These are phyloP conservation scores for Eucalyptus polyanthemos DNA, from an alignment of 345 rosid genomes.

Conservation along the genomic window DNA sequence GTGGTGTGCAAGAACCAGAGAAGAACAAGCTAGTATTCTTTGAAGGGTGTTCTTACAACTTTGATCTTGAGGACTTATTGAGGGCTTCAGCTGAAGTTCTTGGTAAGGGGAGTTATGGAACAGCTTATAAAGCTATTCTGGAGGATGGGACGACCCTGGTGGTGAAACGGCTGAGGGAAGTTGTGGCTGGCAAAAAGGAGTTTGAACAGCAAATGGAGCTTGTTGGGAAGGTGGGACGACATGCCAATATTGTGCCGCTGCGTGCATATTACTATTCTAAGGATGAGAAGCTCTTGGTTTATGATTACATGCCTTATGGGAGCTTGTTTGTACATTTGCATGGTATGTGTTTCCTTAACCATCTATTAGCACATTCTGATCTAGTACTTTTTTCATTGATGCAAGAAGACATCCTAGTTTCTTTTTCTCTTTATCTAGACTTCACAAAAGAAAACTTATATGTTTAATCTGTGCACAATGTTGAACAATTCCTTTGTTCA, in stretches of 20 bases:
- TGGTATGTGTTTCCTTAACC: constrained; percentile 9
- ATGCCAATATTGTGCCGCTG: constrained; percentile 43
- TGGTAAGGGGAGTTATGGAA: constrained; percentile 78
- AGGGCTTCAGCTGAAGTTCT: constrained; percentile 92
- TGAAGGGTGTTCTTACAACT: constrained; percentile 44
- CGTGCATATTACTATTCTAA: constrained; percentile 48
- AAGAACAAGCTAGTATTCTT: constrained; percentile 75
- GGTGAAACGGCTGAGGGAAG: constrained; percentile 79
- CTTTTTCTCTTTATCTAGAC: background rate
- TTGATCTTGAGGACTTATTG: constrained; percentile 76
- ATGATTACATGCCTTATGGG: constrained; percentile 44
- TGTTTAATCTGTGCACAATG: background rate
- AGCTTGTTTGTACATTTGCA: constrained; percentile 64
- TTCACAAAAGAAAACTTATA: background rate
- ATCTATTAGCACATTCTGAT: background rate
- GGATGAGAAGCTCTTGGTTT: constrained; percentile 57
- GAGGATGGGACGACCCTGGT: constrained; percentile 74
- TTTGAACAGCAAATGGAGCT: constrained; percentile 79
- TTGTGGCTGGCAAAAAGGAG: constrained; percentile 53
- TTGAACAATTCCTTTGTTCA: background rate
- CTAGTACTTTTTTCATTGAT: background rate
- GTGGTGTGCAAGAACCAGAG: constrained; percentile 85
- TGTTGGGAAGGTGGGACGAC: constrained; percentile 40
- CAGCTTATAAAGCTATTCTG: constrained; percentile 66
- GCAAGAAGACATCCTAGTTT: background rate